Evolutionary conservation across 1,284 basidiomycete genomes (phyloP).

Genomic region (Polyporus tsugae): DNA sequence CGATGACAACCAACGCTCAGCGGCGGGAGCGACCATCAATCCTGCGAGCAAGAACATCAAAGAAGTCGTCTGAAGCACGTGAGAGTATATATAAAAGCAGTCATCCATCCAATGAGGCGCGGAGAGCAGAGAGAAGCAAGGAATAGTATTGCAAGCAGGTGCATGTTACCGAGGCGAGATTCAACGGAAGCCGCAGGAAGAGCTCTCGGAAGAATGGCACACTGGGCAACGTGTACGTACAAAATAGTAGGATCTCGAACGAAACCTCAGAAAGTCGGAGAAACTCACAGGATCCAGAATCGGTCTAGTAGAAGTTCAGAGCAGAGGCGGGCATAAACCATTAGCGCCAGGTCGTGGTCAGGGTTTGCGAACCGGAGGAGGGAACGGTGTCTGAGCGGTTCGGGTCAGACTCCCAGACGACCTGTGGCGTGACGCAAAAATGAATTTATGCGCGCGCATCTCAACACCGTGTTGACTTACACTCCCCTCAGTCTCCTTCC

Average conservation of each 20-base stretch:
- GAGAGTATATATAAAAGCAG: background rate
- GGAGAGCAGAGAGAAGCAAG: background rate
- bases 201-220: background rate
- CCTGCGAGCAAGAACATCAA: background rate
- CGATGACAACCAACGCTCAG: background rate
- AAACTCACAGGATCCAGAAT: background rate
- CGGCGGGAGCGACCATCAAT: background rate
- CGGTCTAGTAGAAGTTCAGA: background rate
- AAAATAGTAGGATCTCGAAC: background rate
- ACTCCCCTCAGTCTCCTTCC: conserved; percentile 60
- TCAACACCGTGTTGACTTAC: conserved; percentile 48
- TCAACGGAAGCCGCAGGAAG: background rate
- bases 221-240: background rate
- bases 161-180: background rate
- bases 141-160: background rate
- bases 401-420: conserved; percentile 65
- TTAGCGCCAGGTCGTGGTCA: conserved; percentile 33
- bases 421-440: conserved; percentile 30
- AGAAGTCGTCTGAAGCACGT: background rate
- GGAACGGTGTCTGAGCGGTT: conserved; percentile 57
- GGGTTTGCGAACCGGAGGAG: conserved; percentile 50
- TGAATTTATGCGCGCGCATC: background rate
- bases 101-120: background rate
- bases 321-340: background rate
- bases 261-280: background rate